Percentiles rank a stretch among this genome's conserved stretches.
phyloP scores from a whole-genome alignment of 352 stramenopile species.

The Phytophthora ramorum region DNA sequence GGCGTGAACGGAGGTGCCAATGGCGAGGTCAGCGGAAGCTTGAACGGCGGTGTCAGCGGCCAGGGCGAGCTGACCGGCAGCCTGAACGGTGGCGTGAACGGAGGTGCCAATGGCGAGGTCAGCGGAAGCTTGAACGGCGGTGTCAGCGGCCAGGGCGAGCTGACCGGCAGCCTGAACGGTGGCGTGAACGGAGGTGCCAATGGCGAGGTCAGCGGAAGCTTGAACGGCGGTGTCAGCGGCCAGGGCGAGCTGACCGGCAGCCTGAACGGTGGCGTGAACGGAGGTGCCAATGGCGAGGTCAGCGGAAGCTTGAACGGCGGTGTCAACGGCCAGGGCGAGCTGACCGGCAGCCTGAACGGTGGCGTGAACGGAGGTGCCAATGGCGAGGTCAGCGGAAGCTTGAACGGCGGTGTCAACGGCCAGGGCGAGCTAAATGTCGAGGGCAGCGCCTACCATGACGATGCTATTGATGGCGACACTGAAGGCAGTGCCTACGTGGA shows the following conservation, averaged over 20 bases:
- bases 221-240: constrained; percentile 1
- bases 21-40: neutral
- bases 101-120: neutral
- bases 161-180: no score
- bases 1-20: neutral
- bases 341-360: neutral
- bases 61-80: neutral
- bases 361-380: neutral
- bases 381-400: neutral
- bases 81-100: neutral
- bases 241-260: neutral
- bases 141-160: neutral
- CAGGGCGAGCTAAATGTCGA: neutral
- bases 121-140: neutral
- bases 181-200: neutral
- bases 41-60: constrained; percentile 2
- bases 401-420: constrained; percentile 1
- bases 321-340: neutral
- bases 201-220: neutral
- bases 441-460: neutral
- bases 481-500: neutral
- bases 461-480: neutral
- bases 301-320: neutral
- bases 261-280: neutral
- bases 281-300: constrained; percentile 1